phyloP scores from a whole-genome alignment of 495 filamentous ascomycete genomes.

The Talaromyces stipitatus region DNA sequence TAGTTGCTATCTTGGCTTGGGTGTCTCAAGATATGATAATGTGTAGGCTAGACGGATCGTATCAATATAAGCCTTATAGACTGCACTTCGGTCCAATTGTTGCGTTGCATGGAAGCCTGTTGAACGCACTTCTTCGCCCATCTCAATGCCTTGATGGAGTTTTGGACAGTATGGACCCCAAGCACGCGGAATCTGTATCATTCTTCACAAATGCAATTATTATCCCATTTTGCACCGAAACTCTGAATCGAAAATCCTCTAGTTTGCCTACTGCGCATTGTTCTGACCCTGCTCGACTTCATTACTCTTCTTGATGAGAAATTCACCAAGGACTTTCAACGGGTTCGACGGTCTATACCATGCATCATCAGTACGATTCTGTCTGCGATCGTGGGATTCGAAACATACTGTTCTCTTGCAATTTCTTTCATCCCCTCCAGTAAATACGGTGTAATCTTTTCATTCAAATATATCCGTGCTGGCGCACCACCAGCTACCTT shows the following conservation, averaged over 20 bases:
- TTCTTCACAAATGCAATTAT: background rate
- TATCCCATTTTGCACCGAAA: background rate
- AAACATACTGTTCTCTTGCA: constrained; percentile 70
- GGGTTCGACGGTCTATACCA: constrained; percentile 63
- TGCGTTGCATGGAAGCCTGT: background rate
- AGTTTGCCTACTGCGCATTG: background rate
- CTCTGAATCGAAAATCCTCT: background rate
- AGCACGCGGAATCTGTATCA: background rate
- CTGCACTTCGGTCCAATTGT: too few species aligned
- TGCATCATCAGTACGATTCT: constrained; percentile 3
- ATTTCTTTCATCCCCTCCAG: constrained; percentile 90
- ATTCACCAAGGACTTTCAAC: constrained; percentile 78
- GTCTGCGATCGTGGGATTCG: background rate
- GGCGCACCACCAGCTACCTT: constrained; percentile 64
- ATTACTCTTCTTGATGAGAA: constrained; percentile 69
- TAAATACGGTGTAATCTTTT: constrained; percentile 74
- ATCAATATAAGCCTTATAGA: too few species aligned
- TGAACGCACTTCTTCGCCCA: too few species aligned
- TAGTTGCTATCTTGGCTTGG: background rate
- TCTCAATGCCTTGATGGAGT: too few species aligned
- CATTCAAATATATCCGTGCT: constrained; percentile 81
- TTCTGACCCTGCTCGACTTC: constrained; percentile 50
- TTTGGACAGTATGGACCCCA: too few species aligned
- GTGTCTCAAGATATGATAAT: too few species aligned
- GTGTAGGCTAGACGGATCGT: too few species aligned